phyloP scores from a whole-genome alignment of 75 land plant species.

The Picea sitchensis region DNA sequence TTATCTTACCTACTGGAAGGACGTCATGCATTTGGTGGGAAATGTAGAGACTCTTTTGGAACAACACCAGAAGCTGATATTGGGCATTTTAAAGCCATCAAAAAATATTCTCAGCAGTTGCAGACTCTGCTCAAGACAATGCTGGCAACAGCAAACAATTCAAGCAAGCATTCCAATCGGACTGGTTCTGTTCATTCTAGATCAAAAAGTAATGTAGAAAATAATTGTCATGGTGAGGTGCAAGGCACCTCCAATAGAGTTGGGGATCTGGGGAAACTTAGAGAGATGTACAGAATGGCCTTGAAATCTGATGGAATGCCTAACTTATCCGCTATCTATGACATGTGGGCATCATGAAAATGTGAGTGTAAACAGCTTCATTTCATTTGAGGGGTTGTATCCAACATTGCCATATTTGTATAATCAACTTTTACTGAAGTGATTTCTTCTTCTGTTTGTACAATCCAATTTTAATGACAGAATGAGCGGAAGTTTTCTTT shows the following conservation, averaged over 20 bases:
- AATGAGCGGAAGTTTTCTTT: too few relatives aligned
- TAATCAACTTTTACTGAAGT: too few relatives aligned
- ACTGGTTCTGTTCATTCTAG: constrained; percentile 7
- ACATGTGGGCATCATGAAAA: constrained; percentile 51
- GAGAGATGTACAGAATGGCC: constrained; percentile 70
- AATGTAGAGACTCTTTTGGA: constrained; percentile 4
- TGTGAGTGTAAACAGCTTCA: background rate
- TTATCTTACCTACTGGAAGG: constrained; percentile 76
- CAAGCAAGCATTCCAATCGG: constrained; percentile 9
- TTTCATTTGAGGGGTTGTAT: too few relatives aligned
- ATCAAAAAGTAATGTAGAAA: constrained; percentile 20
- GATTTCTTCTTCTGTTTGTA: too few relatives aligned
- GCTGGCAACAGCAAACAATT: constrained; percentile 34
- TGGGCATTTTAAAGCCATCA: background rate
- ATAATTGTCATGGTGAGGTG: constrained; percentile 14
- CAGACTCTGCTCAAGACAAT: constrained; percentile 69
- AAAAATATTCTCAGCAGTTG: constrained; percentile 63
- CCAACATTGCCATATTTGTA: too few relatives aligned
- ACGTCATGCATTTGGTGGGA: constrained; percentile 26
- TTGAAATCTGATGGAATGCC: constrained; percentile 46
- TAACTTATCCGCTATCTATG: constrained; percentile 54
- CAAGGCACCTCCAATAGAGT: constrained; percentile 19
- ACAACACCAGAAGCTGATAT: constrained; percentile 11
- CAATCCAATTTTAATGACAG: too few relatives aligned
- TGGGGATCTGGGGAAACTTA: constrained; percentile 55